Evolutionary conservation across 805 yeast species (phyloP).

Genomic region (Wickerhamiella vanderwaltii): DNA sequence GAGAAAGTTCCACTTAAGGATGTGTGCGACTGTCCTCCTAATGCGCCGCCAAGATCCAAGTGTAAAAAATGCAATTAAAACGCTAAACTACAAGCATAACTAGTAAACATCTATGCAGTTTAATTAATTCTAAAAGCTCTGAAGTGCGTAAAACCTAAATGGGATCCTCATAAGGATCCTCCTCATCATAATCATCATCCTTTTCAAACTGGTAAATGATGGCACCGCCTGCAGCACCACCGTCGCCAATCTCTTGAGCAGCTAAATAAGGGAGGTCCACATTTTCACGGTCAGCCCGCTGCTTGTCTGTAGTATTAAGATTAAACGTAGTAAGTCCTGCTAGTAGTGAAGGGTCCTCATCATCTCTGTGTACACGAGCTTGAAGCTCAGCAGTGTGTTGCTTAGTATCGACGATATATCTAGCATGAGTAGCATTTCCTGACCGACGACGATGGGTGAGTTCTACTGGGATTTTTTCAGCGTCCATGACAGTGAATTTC

Average conservation of each 20-base stretch:
- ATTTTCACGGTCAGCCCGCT: constrained; percentile 63
- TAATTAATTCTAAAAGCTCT: too few species aligned
- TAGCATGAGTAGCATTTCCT: constrained; percentile 58
- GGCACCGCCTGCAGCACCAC: constrained; percentile 74
- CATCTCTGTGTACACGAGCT: constrained; percentile 24
- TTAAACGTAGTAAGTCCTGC: constrained; percentile 81
- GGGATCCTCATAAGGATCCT: constrained; percentile 96
- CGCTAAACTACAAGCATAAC: too few species aligned
- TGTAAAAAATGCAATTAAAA: too few species aligned
- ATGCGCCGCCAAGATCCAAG: not conserved
- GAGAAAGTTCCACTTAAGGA: too few species aligned
- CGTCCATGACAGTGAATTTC: constrained; percentile 32
- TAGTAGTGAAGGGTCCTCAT: constrained; percentile 38
- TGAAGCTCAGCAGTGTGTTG: constrained; percentile 33
- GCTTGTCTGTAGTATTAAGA: constrained; percentile 59
- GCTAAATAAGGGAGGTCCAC: constrained; percentile 86
- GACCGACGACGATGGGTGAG: constrained; percentile 68
- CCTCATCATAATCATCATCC: constrained; percentile 97
- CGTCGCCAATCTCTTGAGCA: constrained; percentile 52
- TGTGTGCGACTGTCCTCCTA: not conserved
- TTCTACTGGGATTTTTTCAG: constrained; percentile 34
- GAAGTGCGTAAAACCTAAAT: too few species aligned
- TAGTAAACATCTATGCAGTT: too few species aligned
- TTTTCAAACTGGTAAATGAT: constrained; percentile 91
- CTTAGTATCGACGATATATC: constrained; percentile 40